phyloP scores from a whole-genome alignment of 1,139 yeast genomes.

The Suhomyces guaymorum region DNA sequence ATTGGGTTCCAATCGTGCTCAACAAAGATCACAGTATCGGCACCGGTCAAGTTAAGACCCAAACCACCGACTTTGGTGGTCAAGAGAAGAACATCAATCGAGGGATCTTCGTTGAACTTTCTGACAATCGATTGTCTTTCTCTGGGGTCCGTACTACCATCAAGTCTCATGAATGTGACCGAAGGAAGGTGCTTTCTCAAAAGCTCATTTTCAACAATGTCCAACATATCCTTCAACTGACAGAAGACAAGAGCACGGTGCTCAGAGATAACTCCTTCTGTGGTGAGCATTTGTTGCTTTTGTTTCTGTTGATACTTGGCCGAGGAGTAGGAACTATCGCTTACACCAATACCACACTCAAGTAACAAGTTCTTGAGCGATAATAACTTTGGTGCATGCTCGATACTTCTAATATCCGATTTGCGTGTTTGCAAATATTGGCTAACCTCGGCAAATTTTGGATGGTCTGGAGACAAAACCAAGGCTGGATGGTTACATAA shows the following conservation, averaged over 20 bases:
- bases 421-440: slow-evolving; percentile 59
- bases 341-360: slow-evolving; percentile 92
- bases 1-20: slow-evolving; percentile 99
- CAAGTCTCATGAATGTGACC: slow-evolving; percentile 92
- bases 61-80: slow-evolving; percentile 99
- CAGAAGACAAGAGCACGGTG: slow-evolving; percentile 96
- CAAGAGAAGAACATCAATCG: slow-evolving; percentile 85
- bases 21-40: slow-evolving; percentile 96
- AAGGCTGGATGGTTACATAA: slow-evolving; percentile 95
- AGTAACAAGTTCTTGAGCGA: slow-evolving; percentile 78
- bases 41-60: slow-evolving; percentile 96
- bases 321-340: slow-evolving; percentile 45
- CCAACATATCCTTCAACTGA: slow-evolving; percentile 96
- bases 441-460: slow-evolving; percentile 69
- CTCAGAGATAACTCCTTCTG: slow-evolving; percentile 83
- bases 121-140: slow-evolving; percentile 90
- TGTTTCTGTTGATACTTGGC: slow-evolving; percentile 31
- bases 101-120: slow-evolving; percentile 93
- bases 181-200: slow-evolving; percentile 82
- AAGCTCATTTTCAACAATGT: slow-evolving; percentile 89
- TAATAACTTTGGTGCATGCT: slow-evolving; percentile 85
- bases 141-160: slow-evolving; percentile 92
- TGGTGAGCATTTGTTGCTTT: slow-evolving; percentile 39
- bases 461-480: slow-evolving; percentile 83
- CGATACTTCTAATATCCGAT: slow-evolving; percentile 66